These are phyloP conservation scores for Penicillium sp. DNA, from an alignment of 2,329 filamentous ascomycete species.

Conservation along the genomic window DNA sequence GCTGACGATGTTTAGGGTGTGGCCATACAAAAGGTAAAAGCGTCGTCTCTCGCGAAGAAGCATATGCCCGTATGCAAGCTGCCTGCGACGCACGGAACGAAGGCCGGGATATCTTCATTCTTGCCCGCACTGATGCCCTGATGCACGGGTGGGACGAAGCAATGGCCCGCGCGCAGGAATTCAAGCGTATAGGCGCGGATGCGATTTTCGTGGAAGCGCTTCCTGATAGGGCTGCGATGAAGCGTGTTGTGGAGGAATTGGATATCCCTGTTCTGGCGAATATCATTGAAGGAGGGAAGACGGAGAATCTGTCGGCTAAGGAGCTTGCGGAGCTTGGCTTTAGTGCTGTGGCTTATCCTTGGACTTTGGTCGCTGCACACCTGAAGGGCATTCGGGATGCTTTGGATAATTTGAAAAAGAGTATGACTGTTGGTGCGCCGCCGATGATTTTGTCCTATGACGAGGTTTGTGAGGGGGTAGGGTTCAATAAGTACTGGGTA, in stretches of 20 bases:
- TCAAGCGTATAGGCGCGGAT: slow-evolving; percentile 48
- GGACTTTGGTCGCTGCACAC: slow-evolving; percentile 48
- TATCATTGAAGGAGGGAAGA: slow-evolving; percentile 47
- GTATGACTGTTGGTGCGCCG: slow-evolving; percentile 44
- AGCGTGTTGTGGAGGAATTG: slow-evolving; percentile 38
- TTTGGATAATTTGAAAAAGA: slow-evolving; percentile 42
- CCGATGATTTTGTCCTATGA: slow-evolving; percentile 46
- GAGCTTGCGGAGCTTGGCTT: slow-evolving; percentile 44
- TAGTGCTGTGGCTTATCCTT: slow-evolving; percentile 46
- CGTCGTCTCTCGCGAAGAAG: slow-evolving; percentile 48
- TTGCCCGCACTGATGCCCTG: slow-evolving; percentile 47
- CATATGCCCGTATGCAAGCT: slow-evolving; percentile 49
- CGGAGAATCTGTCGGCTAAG: slow-evolving; percentile 42
- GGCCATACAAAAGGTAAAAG: slow-evolving; percentile 51
- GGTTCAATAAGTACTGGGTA: slow-evolving; percentile 48
- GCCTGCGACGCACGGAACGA: slow-evolving; percentile 49
- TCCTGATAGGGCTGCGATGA: slow-evolving; percentile 47
- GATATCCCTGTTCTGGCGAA: slow-evolving; percentile 46
- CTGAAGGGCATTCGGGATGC: slow-evolving; percentile 41
- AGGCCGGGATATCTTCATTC: slow-evolving; percentile 48
- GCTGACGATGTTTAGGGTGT: slow-evolving; percentile 33
- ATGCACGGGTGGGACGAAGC: slow-evolving; percentile 48
- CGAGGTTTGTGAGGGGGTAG: slow-evolving; percentile 50
- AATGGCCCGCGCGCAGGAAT: slow-evolving; percentile 42
- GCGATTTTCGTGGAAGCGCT: slow-evolving; percentile 50